These are phyloP conservation scores for Nitzschia palea DNA, from an alignment of 108 stramenopile genomes.

Conservation along the genomic window DNA sequence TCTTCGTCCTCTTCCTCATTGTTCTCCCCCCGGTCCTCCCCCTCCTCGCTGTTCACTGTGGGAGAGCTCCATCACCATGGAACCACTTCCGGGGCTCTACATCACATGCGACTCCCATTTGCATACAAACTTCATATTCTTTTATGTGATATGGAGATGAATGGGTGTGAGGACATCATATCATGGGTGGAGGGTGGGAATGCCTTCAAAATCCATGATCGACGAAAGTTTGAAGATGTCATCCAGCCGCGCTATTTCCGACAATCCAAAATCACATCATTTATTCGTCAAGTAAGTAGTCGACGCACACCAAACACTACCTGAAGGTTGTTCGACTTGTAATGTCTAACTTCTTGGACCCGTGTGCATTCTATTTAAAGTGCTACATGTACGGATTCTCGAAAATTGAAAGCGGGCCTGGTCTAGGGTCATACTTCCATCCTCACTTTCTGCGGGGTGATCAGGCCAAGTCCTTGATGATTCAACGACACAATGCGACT, in stretches of 20 bases:
- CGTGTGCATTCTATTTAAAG: too few relatives aligned
- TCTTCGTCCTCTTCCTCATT: too few relatives aligned
- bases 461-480: slow-evolving; percentile 2
- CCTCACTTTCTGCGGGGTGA: neutral
- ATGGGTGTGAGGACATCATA: neutral
- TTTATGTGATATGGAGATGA: neutral
- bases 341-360: too few relatives aligned
- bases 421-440: neutral
- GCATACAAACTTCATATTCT: slow-evolving; percentile 3
- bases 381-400: slow-evolving; percentile 1
- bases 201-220: slow-evolving; percentile 25
- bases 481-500: neutral
- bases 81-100: too few relatives aligned
- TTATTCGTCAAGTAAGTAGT: slow-evolving; percentile 78
- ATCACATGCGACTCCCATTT: slow-evolving; percentile 8
- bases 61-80: too few relatives aligned
- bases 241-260: slow-evolving; percentile 83
- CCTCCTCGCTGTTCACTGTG: too few relatives aligned
- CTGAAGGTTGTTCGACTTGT: too few relatives aligned
- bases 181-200: slow-evolving; percentile 25
- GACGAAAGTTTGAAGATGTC: neutral
- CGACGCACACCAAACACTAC: too few relatives aligned
- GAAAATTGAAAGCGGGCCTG: neutral
- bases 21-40: too few relatives aligned
- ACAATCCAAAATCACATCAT: slow-evolving; percentile 74